Conservation (phyloP, 2,329 filamentous ascomycete genomes). For the Ilyonectria sp. region DNA sequence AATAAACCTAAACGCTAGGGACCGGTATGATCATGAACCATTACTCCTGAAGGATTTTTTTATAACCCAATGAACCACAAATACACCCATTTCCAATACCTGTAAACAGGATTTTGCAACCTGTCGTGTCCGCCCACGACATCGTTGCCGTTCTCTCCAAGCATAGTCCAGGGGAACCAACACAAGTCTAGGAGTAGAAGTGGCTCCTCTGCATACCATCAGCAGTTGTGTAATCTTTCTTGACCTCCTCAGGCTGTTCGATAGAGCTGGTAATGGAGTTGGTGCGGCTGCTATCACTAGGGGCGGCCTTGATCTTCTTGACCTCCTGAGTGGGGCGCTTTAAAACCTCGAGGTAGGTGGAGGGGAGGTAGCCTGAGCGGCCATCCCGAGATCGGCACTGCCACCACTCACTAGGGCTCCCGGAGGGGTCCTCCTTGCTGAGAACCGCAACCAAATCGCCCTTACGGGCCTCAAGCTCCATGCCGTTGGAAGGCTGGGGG, state of each 20-base stretch:
- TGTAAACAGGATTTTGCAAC: conserved; percentile 42
- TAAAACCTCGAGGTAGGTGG: conserved; percentile 88
- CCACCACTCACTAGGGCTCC: conserved; percentile 97
- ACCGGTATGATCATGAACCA: conserved; percentile 42
- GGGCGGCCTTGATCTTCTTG: conserved; percentile 66
- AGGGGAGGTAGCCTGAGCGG: conserved; percentile 90
- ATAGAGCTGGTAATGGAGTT: conserved; percentile 66
- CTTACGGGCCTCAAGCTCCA: conserved; percentile 94
- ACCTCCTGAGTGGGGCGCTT: conserved; percentile 66
- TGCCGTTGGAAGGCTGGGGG: conserved; percentile 77
- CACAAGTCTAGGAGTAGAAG: conserved; percentile 65
- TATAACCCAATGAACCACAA: conserved; percentile 44
- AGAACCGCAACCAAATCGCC: conserved; percentile 96
- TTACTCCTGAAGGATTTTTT: conserved; percentile 47
- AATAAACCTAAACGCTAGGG: conserved; percentile 45
- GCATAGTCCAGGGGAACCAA: not conserved
- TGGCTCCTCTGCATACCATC: conserved; percentile 72
- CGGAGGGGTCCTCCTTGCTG: conserved; percentile 91
- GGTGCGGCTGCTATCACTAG: conserved; percentile 63
- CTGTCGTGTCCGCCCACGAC: conserved; percentile 25
- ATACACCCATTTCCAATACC: conserved; percentile 35
- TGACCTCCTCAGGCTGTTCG: conserved; percentile 57
- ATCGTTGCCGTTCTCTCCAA: conserved; percentile 20
- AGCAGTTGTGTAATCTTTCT: conserved; percentile 67
- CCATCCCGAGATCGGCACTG: conserved; percentile 92